These are phyloP conservation scores for Cadophora sp. DNA, from an alignment of 2,329 filamentous ascomycete species.

Conservation along the genomic window DNA sequence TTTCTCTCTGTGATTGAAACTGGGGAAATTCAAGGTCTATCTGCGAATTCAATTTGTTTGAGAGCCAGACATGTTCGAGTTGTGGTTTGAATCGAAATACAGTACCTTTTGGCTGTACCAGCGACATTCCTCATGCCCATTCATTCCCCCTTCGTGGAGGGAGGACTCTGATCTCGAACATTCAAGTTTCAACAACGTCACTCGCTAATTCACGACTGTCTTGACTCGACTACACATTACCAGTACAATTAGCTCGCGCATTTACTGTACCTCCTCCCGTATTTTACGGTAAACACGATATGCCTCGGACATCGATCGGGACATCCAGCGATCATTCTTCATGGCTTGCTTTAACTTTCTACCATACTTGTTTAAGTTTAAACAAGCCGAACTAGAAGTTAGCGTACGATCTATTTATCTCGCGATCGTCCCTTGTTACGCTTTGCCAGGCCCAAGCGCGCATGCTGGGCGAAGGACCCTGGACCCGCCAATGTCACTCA, in stretches of 20 bases:
- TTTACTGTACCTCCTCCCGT: too few species aligned
- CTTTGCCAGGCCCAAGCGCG: neutral
- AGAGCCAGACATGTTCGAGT: too few species aligned
- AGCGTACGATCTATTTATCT: neutral
- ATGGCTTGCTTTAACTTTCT: neutral
- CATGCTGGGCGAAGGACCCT: neutral
- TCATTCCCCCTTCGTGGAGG: too few species aligned
- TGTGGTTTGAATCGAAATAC: too few species aligned
- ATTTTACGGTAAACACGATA: neutral
- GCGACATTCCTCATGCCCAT: too few species aligned
- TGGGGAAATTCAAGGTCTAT: neutral
- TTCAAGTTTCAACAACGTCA: neutral
- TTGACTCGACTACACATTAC: too few species aligned
- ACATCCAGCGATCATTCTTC: neutral
- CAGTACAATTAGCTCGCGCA: too few species aligned
- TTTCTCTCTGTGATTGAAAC: neutral
- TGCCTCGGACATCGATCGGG: neutral
- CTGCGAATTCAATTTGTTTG: too few species aligned
- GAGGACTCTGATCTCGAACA: too few species aligned
- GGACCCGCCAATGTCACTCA: neutral
- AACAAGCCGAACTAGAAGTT: neutral
- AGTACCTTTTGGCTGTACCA: too few species aligned
- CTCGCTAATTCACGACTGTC: too few species aligned
- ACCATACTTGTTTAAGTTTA: neutral
- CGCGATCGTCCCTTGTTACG: neutral